phyloP scores from a whole-genome alignment of 768 basidiomycete genomes.

The Rhizopogon sp. region DNA sequence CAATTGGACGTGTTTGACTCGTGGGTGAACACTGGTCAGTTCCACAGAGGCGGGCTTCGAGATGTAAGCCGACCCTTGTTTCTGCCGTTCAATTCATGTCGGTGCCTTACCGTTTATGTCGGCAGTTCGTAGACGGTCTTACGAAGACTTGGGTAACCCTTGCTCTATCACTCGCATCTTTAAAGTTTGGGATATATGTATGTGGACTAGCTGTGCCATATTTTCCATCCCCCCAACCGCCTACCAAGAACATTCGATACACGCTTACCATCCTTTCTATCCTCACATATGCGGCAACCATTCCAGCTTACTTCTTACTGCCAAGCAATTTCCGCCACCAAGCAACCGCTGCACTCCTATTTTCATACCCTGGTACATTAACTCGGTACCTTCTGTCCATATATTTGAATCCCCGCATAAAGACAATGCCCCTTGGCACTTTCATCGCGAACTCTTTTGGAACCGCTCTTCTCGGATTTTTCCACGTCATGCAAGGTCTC shows the following conservation, averaged over 20 bases:
- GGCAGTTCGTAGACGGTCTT: slow-evolving; percentile 82
- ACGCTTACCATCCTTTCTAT: slow-evolving; percentile 50
- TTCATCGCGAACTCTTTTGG: slow-evolving; percentile 71
- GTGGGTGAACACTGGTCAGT: slow-evolving; percentile 66
- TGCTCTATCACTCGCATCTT: slow-evolving; percentile 66
- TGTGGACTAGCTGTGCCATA: slow-evolving; percentile 37
- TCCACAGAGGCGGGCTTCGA: slow-evolving; percentile 57
- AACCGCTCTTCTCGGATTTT: slow-evolving; percentile 75
- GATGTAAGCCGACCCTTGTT: slow-evolving; percentile 45
- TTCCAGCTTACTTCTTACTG: slow-evolving; percentile 75
- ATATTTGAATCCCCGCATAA: slow-evolving; percentile 59
- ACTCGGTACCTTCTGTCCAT: slow-evolving; percentile 77
- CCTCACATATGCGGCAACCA: slow-evolving; percentile 67
- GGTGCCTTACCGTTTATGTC: slow-evolving; percentile 1
- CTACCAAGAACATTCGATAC: slow-evolving; percentile 42
- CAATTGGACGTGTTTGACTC: slow-evolving; percentile 83
- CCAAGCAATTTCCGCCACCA: slow-evolving; percentile 64
- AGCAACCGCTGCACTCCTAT: slow-evolving; percentile 83
- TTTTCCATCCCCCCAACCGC: slow-evolving; percentile 38
- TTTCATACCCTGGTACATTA: slow-evolving; percentile 85
- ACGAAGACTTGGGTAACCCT: slow-evolving; percentile 78
- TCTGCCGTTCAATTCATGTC: background rate
- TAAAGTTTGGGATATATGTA: slow-evolving; percentile 69
- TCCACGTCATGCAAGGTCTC: slow-evolving; percentile 64
- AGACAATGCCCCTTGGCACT: slow-evolving; percentile 73